Evolutionary conservation across 2,329 filamentous ascomycete species (phyloP).

Genomic region (Botrytis galanthina): DNA sequence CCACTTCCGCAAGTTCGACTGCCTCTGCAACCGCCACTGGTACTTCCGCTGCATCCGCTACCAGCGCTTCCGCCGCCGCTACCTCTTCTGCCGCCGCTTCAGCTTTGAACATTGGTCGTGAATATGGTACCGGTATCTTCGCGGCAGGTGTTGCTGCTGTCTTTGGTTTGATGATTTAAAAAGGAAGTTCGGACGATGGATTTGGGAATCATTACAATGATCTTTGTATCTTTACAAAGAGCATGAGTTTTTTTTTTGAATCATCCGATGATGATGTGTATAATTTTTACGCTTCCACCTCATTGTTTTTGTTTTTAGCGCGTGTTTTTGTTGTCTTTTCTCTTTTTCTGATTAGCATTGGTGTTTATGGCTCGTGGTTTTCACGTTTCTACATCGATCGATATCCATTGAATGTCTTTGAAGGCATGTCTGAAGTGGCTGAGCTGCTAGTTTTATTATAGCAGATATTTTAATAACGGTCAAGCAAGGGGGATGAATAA

Average conservation of each 20-base stretch:
- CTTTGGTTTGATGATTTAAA: constrained; percentile 57
- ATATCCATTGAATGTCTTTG: constrained; percentile 8
- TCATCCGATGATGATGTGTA: constrained; percentile 29
- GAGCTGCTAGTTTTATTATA: constrained; percentile 13
- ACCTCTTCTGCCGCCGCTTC: constrained; percentile 43
- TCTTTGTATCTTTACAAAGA: constrained; percentile 22
- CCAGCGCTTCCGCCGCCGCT: constrained; percentile 33
- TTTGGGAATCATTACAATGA: neutral
- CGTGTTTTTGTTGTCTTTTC: neutral
- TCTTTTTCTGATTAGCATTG: constrained; percentile 37
- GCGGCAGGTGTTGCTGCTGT: constrained; percentile 51
- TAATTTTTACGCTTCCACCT: constrained; percentile 30
- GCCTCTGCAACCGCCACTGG: constrained; percentile 25
- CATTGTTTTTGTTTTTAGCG: constrained; percentile 15
- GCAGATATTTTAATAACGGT: constrained; percentile 18
- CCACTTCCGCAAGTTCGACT: constrained; percentile 42
- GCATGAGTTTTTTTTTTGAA: constrained; percentile 1
- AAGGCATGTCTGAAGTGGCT: neutral
- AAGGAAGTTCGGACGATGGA: neutral
- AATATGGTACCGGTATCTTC: constrained; percentile 46
- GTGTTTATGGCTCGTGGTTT: constrained; percentile 36
- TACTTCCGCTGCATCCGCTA: constrained; percentile 34
- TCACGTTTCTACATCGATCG: constrained; percentile 28
- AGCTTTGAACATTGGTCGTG: constrained; percentile 42
- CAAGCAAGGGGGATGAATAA: constrained; percentile 11